Evolutionary conservation across 2,329 filamentous ascomycete genomes (phyloP), one percentile per base, ranked within the genome.

Genomic region (Knoxdaviesia proteae): DNA sequence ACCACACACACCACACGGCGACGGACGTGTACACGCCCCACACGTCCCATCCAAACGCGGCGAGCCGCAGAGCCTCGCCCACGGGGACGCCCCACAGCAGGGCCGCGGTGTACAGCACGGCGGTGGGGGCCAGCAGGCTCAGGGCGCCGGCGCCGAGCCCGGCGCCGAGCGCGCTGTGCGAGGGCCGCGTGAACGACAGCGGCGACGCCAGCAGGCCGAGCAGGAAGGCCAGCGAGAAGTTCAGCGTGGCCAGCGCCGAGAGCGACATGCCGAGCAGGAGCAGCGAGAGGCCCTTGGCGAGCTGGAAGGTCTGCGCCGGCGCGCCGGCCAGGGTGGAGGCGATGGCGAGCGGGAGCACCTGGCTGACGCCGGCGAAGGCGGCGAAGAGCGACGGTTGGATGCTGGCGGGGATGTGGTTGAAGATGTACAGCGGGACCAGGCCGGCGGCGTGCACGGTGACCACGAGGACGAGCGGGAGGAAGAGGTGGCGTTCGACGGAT

Each of bases 1-100:
- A 90, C 87, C 87, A 94, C 38, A 94, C 77, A 55, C 84, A 81
- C 83, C 86, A 94, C n/a, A 94, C 70, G 7, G 92, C 74, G 11
- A 94, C 75, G 46, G 83, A 79, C 1, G 86, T 92, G 64, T 86
- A 92, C 69, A 90, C 74, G 1, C 84, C 84, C 74, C 80, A 86
- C 8, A 94, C 76, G 53, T 84, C 72, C 86, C 86, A 94, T 0
- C 82, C 86, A 55, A 90, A 86, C 5, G 81, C 83, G 1, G 84
- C 82, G 55, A 80, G 69, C 32, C 67, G 68, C 42, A 94, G 59
- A 3, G 90, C 66, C 2, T 71, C 60, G 38, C 64, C 63, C 1
- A 86, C 56, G 5, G 56, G 53, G 1, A 62, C 42, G 6, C 53
- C 49, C 47, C 57, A 61, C 29, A 57, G 47, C 45, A 48, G 63